These are phyloP conservation scores for Usnea hakonensis DNA, from an alignment of 495 filamentous ascomycete genomes.

Conservation along the genomic window DNA sequence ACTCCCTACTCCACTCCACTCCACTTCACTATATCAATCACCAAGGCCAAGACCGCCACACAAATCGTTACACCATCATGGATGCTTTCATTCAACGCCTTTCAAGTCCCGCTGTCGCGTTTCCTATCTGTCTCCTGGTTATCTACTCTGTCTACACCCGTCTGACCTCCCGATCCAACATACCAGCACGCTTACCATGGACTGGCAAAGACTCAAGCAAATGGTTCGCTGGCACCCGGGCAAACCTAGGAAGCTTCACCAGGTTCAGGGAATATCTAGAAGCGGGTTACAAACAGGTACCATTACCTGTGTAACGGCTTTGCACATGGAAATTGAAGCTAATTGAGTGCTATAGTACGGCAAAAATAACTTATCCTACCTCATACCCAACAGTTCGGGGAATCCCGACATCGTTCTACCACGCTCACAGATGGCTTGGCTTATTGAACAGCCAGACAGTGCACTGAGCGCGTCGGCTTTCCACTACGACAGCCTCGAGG, in stretches of 20 bases:
- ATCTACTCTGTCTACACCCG: conserved; percentile 1
- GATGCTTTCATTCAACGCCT: background rate
- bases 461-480: conserved; percentile 23
- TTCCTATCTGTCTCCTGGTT: background rate
- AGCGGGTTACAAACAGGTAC: conserved; percentile 15
- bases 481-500: conserved; percentile 26
- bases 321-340: background rate
- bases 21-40: no score
- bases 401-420: conserved; percentile 31
- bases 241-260: conserved; percentile 11
- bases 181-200: conserved; percentile 12
- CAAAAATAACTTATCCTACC: conserved; percentile 29
- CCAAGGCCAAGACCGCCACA: background rate
- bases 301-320: no score
- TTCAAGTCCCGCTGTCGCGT: background rate
- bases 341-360: conserved; percentile 22
- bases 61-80: background rate
- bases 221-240: conserved; percentile 5
- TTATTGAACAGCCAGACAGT: conserved; percentile 25
- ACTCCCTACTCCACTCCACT: no score
- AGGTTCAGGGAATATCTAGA: background rate
- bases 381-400: conserved; percentile 31
- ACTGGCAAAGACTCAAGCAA: conserved; percentile 10
- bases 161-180: background rate
- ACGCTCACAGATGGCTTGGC: conserved; percentile 21